Evolutionary conservation across 768 basidiomycete genomes (phyloP).

Genomic region (Xerocomus potaroensis): DNA sequence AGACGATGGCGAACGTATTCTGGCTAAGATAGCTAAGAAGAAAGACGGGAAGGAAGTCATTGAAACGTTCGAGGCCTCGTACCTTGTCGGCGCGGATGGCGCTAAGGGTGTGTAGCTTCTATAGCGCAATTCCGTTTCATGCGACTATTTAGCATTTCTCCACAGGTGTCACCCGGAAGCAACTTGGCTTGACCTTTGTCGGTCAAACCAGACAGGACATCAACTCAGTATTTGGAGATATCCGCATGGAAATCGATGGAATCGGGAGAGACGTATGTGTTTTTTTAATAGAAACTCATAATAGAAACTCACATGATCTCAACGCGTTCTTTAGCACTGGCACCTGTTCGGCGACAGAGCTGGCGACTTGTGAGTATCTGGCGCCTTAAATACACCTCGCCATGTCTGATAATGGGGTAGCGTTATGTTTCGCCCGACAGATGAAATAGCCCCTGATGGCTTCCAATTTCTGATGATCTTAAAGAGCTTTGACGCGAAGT

Average conservation of each 20-base stretch:
- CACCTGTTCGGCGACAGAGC: slow-evolving; percentile 16
- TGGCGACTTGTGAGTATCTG: slow-evolving; percentile 1
- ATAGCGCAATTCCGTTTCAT: not conserved
- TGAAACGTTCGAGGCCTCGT: slow-evolving; percentile 31
- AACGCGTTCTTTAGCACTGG: slow-evolving; percentile 22
- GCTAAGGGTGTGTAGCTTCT: slow-evolving; percentile 24
- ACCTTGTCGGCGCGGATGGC: slow-evolving; percentile 41
- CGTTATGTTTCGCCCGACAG: slow-evolving; percentile 10
- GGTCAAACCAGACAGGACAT: slow-evolving; percentile 35
- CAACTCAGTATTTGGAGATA: slow-evolving; percentile 33
- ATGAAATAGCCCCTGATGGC: slow-evolving; percentile 20
- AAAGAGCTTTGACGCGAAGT: slow-evolving; percentile 8
- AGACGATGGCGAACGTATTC: slow-evolving; percentile 34
- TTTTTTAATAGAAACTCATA: not conserved
- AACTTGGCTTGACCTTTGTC: slow-evolving; percentile 38
- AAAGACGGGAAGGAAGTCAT: slow-evolving; percentile 18
- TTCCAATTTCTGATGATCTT: slow-evolving; percentile 11
- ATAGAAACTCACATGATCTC: not conserved
- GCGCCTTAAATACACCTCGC: no score
- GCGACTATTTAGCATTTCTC: not conserved
- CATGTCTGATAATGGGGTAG: not conserved
- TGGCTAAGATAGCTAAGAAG: slow-evolving; percentile 32
- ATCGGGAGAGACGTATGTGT: slow-evolving; percentile 24
- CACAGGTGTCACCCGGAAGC: slow-evolving; percentile 35
- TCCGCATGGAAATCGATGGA: slow-evolving; percentile 29